Percentiles rank a stretch among this genome's conserved stretches.
Conservation (phyloP, 169 alveolate genomes). For the Theileria orientalis region DNA sequence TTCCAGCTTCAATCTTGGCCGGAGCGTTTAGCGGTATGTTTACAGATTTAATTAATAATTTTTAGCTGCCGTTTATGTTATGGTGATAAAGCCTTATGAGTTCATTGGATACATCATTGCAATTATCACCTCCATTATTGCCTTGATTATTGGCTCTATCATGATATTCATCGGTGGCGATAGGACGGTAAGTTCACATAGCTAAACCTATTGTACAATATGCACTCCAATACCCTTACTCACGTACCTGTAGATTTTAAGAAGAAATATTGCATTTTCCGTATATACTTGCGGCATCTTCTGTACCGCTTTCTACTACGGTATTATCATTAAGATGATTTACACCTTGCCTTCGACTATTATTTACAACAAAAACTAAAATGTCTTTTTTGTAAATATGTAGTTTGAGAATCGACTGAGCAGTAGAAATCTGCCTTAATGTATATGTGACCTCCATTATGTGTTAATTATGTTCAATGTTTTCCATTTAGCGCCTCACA, state of each 20-base stretch:
- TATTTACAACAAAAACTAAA: slow-evolving; percentile 13
- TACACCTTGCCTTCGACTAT: slow-evolving; percentile 12
- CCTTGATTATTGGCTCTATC: slow-evolving; percentile 7
- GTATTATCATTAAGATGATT: slow-evolving; percentile 7
- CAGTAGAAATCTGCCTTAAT: not conserved
- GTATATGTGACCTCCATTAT: not conserved
- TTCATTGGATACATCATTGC: slow-evolving; percentile 24
- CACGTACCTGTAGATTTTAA: slow-evolving; percentile 5
- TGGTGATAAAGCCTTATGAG: slow-evolving; percentile 30
- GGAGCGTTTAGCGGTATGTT: slow-evolving; percentile 43
- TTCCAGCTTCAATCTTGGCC: slow-evolving; percentile 25
- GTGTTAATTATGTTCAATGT: not conserved
- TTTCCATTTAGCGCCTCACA: not conserved
- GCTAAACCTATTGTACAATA: not conserved
- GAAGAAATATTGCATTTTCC: slow-evolving; percentile 7
- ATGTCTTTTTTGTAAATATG: not conserved
- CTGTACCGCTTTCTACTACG: slow-evolving; percentile 27
- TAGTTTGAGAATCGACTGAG: not conserved
- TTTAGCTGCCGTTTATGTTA: slow-evolving; percentile 21
- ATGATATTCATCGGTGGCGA: slow-evolving; percentile 16
- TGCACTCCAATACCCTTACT: not conserved
- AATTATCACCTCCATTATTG: slow-evolving; percentile 12
- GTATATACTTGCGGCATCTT: slow-evolving; percentile 14
- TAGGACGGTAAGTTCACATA: slow-evolving; percentile 8
- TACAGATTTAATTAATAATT: not conserved